Base-by-base conservation (phyloP, 768 basidiomycete species). In the Boletus rubropictus region DNA sequence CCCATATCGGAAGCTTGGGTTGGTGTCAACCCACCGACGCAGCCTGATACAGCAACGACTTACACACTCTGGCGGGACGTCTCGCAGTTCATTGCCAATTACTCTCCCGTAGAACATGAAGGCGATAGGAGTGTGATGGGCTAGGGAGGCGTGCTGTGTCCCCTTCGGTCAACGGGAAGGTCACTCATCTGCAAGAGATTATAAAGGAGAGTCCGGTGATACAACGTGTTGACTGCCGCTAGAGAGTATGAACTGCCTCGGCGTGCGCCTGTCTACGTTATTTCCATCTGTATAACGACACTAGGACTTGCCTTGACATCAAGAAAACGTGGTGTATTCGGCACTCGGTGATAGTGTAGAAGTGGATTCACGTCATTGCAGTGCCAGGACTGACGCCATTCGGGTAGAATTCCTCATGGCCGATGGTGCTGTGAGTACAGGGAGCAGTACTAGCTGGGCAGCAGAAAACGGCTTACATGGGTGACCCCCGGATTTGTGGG, bases 1-100 rank as follows among this genome's bases (percentile, higher is more conserved):
- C 65, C 65, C 65, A 67, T 46, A 65, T 48, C 14, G 63, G 58
- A 27, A 67, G 50, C 63, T 65, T 56, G 42, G 22, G 39, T 32
- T 28, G 14, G 29, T 28, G 45, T 60, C 35, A 62, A 49, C 38
- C 36, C 37, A 32, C 22, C 24, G 24, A 39, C 11, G 18, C 17
- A 46, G 29, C 25, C 15, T 15, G 9, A 17, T 27, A 42, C 17
- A 44, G 39, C 32, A 38, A 44, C 6, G 39, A 54, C 66, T 60
- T 39, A 62, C 64, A 45, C 47, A 56, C 42, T 56, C 62, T 10
- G 52, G 64, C 0, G 66, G 66, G 39, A 66, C 43, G 36, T 55
- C 57, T 38, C 66, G 55, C 24, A 66, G 60, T 37, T 66, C 64
- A 37, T 50, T 49, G 29, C 64, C 66, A 36, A 66, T 58, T 44